A percentile compares a stretch with the other conserved stretches of the same genome.
These are phyloP conservation scores for Tetradesmus obliquus DNA, from an alignment of 139 green algal genomes.

Conservation along the genomic window DNA sequence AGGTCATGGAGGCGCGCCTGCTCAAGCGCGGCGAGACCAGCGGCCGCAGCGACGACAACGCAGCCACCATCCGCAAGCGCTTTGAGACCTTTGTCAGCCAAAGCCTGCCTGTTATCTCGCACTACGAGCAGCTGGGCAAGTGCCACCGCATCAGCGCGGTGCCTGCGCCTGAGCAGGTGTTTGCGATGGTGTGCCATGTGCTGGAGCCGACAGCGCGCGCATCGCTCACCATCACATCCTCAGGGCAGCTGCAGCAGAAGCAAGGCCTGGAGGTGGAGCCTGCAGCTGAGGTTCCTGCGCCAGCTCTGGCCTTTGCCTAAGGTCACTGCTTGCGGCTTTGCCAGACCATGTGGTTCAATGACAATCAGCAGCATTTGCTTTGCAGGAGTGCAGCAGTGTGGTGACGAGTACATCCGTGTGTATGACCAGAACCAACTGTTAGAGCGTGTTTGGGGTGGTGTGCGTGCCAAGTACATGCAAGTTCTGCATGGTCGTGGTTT, in stretches of 20 bases:
- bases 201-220: conserved; percentile 14
- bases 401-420: neutral
- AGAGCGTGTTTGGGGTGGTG: neutral
- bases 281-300: neutral
- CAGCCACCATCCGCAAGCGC: conserved; percentile 94
- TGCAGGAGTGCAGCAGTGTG: too few species aligned
- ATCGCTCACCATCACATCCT: neutral
- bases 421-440: neutral
- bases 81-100: conserved; percentile 92
- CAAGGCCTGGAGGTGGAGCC: neutral
- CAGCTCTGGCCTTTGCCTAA: conserved; percentile 28
- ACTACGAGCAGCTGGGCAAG: conserved; percentile 83
- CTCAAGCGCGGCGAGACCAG: conserved; percentile 88
- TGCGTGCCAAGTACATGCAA: neutral
- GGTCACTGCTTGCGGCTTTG: neutral
- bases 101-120: conserved; percentile 87
- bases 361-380: too few species aligned
- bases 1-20: conserved; percentile 91
- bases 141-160: conserved; percentile 46
- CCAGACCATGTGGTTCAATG: too few species aligned
- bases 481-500: neutral
- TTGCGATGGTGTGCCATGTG: conserved; percentile 30
- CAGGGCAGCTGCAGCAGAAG: neutral
- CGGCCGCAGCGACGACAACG: conserved; percentile 96
- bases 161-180: conserved; percentile 50